Percentiles rank a stretch among this genome's conserved stretches.
These are phyloP conservation scores for Endotrypanum monterogeii DNA, from an alignment of 208 protist genomes.

Conservation along the genomic window DNA sequence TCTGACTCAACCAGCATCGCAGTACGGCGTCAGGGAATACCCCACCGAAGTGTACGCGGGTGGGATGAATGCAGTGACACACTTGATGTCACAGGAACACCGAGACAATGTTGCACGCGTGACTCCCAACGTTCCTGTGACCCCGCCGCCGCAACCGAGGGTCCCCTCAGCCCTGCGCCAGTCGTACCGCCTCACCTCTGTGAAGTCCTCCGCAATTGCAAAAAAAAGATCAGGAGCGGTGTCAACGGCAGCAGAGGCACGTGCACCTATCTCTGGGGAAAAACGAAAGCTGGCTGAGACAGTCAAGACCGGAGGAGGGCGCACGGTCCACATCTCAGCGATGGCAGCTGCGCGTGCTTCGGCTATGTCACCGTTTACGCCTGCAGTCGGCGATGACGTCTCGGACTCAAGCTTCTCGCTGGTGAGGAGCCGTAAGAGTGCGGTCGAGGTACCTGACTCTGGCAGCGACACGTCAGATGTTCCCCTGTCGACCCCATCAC, in stretches of 20 bases:
- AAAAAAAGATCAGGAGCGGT: background rate
- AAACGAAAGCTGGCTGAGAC: background rate
- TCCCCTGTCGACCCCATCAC: slow-evolving; percentile 12
- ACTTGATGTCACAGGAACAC: background rate
- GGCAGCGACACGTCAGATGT: background rate
- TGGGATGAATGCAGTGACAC: background rate
- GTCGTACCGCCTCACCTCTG: slow-evolving; percentile 8
- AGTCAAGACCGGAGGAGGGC: background rate
- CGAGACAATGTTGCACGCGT: background rate
- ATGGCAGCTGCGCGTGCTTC: slow-evolving; percentile 9
- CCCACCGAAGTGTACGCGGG: background rate
- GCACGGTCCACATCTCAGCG: background rate
- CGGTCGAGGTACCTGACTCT: background rate
- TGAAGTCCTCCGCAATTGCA: background rate
- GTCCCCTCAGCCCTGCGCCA: background rate
- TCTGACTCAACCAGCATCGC: slow-evolving; percentile 14
- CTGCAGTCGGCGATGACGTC: slow-evolving; percentile 1
- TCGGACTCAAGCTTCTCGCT: slow-evolving; percentile 26
- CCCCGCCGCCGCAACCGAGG: background rate
- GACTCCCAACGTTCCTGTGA: background rate
- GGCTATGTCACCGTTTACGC: slow-evolving; percentile 21
- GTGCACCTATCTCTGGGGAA: background rate
- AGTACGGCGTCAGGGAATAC: background rate
- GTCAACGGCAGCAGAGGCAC: background rate
- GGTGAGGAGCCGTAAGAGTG: slow-evolving; percentile 5